Evolutionary conservation across 441 rosid genomes (phyloP), one percentile per base, ranked within the genome.

Genomic region (Bocquillonia castaneifolia): DNA sequence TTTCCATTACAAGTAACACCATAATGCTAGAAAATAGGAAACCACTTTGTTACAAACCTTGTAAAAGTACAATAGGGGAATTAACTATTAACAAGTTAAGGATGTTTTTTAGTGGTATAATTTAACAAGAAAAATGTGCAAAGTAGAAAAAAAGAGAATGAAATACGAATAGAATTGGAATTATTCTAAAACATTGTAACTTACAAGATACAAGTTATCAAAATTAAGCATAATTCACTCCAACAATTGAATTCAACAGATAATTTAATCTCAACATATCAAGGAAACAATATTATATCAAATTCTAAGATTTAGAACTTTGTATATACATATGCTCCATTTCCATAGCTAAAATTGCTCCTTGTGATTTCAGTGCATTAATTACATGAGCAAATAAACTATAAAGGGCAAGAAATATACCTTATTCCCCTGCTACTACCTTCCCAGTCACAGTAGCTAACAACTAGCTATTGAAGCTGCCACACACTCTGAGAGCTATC

Each of bases 351-450:
- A 48, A 47, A 18, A 6, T 47, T 64, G 8, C 42, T 2, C 1
- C 5, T 17, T 13, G 15, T 31, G 1, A 28, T 2, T 2, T 54
- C 18, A 56, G 17, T 15, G 12, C 29, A 7, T 55, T 17, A 17
- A 23, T 36, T 44, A 8, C 20, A 39, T 6, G 15, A 7, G n/a
- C n/a, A n/a, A n/a, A n/a, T n/a, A n/a, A 60, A 34, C 53, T 13
- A 10, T 9, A 18, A 52, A 63, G 13, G 7, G 10, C 0, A 26
- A 61, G 62, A 44, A 18, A 6, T 64, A 67, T 73, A 91, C 97
- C 92, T 87, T 75, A 91, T 88, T 59, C 97, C 97, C 63, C 93
- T 81, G 65, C 99, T 91, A 74, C 96, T 91, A 18, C 96, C 99
- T 67, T 97, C 96, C 98, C 97, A 89, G 50, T 87, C 85, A 71